Evolutionary conservation across 1,139 yeast genomes (phyloP).

Genomic region (Nakaseomyces sp.): DNA sequence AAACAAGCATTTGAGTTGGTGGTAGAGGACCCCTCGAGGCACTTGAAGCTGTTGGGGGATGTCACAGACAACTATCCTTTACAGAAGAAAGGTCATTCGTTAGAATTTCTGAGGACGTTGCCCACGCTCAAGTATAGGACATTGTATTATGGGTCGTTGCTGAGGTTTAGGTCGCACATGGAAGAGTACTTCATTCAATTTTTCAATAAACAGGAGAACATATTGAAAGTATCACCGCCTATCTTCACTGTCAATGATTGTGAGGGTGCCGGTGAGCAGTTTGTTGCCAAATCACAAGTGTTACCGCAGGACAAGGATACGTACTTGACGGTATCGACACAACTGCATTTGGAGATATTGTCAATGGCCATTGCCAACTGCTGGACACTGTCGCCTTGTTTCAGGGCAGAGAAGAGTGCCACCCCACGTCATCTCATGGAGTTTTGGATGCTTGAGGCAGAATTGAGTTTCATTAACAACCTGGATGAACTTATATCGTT

Average conservation of each 20-base stretch:
- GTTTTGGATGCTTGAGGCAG: constrained; percentile 98
- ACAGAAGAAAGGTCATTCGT: constrained; percentile 67
- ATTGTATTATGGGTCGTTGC: constrained; percentile 49
- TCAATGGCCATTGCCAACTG: constrained; percentile 70
- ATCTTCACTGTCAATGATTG: constrained; percentile 83
- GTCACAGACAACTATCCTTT: constrained; percentile 65
- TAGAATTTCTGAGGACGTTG: constrained; percentile 54
- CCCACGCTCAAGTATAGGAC: constrained; percentile 81
- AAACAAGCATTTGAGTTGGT: constrained; percentile 42
- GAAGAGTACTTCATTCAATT: constrained; percentile 48
- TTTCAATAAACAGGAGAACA: constrained; percentile 37
- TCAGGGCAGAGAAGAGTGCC: constrained; percentile 86
- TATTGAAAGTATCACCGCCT: constrained; percentile 81
- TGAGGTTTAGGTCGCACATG: constrained; percentile 64
- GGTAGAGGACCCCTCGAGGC: constrained; percentile 24
- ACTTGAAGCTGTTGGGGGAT: constrained; percentile 42
- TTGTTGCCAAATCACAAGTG: constrained; percentile 32
- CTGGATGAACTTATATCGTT: constrained; percentile 55
- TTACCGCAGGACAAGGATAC: constrained; percentile 35
- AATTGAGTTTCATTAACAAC: constrained; percentile 55
- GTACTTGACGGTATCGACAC: constrained; percentile 82
- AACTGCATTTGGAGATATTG: constrained; percentile 78
- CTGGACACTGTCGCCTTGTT: constrained; percentile 87
- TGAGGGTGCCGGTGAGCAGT: constrained; percentile 96
- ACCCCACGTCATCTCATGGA: constrained; percentile 89